Evolutionary conservation across 768 basidiomycete species (phyloP).

Genomic region (Inosperma sp.): DNA sequence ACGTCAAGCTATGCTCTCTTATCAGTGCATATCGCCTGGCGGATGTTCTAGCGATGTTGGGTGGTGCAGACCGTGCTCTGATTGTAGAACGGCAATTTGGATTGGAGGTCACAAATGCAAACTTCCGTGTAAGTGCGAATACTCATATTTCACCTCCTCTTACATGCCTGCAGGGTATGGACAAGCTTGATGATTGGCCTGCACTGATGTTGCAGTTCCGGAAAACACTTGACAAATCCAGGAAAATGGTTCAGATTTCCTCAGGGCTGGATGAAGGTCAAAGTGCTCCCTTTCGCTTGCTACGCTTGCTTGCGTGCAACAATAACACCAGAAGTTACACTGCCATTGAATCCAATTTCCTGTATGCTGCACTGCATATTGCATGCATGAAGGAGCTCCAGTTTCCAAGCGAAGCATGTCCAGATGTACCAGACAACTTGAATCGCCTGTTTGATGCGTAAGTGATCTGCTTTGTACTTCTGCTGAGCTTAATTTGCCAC

Average conservation of each 20-base stretch:
- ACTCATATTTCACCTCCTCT: background rate
- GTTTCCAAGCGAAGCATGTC: background rate
- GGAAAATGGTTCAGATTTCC: background rate
- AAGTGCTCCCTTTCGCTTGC: background rate
- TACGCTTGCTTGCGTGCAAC: background rate
- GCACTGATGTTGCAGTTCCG: background rate
- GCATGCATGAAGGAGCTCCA: background rate
- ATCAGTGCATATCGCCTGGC: background rate
- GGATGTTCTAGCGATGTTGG: background rate
- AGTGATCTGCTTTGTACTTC: background rate
- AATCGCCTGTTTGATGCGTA: background rate
- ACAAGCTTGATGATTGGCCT: background rate
- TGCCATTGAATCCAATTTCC: background rate
- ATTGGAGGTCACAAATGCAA: background rate
- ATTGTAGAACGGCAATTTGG: background rate
- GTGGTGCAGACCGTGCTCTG: background rate
- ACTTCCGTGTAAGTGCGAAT: background rate
- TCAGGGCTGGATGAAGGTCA: too few relatives aligned
- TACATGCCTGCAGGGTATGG: background rate
- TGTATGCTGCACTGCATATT: background rate
- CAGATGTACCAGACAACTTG: background rate
- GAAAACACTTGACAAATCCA: background rate
- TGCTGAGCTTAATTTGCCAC: background rate
- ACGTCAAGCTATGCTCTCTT: background rate
- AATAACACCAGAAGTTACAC: background rate